Evolutionary conservation across 495 filamentous ascomycete genomes (phyloP).

Genomic region (Xylaria acuta): DNA sequence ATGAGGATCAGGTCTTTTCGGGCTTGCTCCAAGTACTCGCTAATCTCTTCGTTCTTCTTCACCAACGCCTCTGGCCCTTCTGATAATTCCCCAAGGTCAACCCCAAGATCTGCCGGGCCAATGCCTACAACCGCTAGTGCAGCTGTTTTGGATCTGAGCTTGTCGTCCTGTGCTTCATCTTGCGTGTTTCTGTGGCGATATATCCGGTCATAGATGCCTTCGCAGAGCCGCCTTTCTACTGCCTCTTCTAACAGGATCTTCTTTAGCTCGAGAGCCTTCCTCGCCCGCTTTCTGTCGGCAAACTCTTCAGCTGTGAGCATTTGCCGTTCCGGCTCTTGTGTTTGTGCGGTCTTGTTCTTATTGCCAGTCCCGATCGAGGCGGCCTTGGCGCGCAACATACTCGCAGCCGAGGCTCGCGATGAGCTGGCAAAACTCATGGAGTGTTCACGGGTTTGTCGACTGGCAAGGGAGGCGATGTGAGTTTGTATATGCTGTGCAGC

Average conservation of each 20-base stretch:
- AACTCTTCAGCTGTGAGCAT: conserved; percentile 93
- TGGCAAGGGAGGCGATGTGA: conserved; percentile 82
- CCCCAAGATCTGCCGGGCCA: conserved; percentile 81
- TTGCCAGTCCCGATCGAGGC: conserved; percentile 56
- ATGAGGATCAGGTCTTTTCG: conserved; percentile 78
- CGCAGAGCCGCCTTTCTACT: conserved; percentile 85
- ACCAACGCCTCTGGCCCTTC: conserved; percentile 55
- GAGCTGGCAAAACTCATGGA: conserved; percentile 58
- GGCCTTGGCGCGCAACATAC: conserved; percentile 57
- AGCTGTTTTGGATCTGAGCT: conserved; percentile 91
- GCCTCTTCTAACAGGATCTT: conserved; percentile 83
- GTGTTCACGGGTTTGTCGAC: conserved; percentile 69
- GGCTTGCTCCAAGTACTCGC: conserved; percentile 72
- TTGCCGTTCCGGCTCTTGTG: conserved; percentile 68
- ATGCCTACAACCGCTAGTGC: conserved; percentile 90
- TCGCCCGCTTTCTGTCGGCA: conserved; percentile 75
- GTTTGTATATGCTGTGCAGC: conserved; percentile 85
- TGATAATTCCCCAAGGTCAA: conserved; percentile 67
- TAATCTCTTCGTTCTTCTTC: conserved; percentile 74
- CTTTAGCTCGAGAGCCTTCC: conserved; percentile 79
- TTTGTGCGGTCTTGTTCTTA: conserved; percentile 43
- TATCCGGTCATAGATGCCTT: conserved; percentile 82
- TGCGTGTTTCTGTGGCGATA: conserved; percentile 91
- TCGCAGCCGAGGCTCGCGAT: conserved; percentile 58
- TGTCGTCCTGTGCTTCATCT: conserved; percentile 95